phyloP scores from a whole-genome alignment of 768 basidiomycete species.

The Mycena rebaudengoi region DNA sequence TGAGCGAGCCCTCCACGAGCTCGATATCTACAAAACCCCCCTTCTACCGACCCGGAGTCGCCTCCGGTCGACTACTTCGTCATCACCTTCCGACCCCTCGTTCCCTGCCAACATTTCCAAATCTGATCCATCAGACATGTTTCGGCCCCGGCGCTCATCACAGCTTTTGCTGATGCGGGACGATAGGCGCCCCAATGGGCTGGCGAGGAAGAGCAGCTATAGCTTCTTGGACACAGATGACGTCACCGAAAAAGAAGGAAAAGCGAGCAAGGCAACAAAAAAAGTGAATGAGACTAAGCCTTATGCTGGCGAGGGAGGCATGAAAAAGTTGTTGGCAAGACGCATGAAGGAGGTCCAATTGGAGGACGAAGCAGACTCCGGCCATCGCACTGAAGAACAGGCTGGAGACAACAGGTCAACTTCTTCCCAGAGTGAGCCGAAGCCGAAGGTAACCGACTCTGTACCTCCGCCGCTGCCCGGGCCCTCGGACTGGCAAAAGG shows the following conservation, averaged over 20 bases:
- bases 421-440: conserved; percentile 2
- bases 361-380: conserved; percentile 30
- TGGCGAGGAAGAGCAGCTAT: conserved; percentile 46
- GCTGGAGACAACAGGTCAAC: no score
- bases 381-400: background rate
- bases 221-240: conserved; percentile 20
- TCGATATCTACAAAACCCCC: conserved; percentile 84
- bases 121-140: conserved; percentile 65
- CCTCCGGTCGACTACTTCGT: conserved; percentile 41
- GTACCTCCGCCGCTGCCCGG: conserved; percentile 28
- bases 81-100: conserved; percentile 40
- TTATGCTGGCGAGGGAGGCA: conserved; percentile 80
- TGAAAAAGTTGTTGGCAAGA: conserved; percentile 74
- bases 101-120: conserved; percentile 43
- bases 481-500: conserved; percentile 33
- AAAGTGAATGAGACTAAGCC: conserved; percentile 70
- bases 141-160: conserved; percentile 58
- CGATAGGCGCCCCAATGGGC: conserved; percentile 59
- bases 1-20: conserved; percentile 73
- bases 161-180: conserved; percentile 67
- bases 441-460: conserved; percentile 17
- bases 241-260: conserved; percentile 43
- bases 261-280: conserved; percentile 47
- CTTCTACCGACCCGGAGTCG: conserved; percentile 71
- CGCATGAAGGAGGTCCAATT: conserved; percentile 31